These are phyloP conservation scores for Suillus spraguei DNA, from an alignment of 768 basidiomycete species.

Conservation along the genomic window DNA sequence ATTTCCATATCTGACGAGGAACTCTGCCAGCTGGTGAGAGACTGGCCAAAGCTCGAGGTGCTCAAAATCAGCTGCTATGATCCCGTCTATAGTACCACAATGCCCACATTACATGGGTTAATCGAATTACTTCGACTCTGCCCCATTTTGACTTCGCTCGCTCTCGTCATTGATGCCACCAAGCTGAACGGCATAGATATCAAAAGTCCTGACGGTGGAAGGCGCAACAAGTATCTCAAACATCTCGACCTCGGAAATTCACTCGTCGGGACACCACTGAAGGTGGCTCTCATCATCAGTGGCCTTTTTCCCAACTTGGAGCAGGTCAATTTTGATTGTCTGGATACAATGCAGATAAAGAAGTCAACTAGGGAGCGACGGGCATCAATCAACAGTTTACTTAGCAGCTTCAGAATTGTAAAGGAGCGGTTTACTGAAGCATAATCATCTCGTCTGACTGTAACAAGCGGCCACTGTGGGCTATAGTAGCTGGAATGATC, in stretches of 20 bases:
- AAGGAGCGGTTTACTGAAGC: neutral
- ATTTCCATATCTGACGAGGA: constrained; percentile 21
- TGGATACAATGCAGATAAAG: constrained; percentile 19
- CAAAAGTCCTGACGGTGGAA: neutral
- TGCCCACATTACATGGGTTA: constrained; percentile 25
- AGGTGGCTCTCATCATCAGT: constrained; percentile 17
- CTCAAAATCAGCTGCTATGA: constrained; percentile 24
- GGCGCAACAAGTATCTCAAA: neutral
- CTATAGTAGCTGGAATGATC: neutral
- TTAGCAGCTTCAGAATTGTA: neutral
- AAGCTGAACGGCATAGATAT: neutral
- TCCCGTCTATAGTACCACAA: constrained; percentile 15
- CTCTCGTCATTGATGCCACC: constrained; percentile 28
- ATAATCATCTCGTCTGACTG: neutral
- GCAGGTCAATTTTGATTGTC: constrained; percentile 22
- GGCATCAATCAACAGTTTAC: neutral
- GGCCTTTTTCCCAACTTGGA: constrained; percentile 23
- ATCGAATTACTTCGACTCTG: constrained; percentile 17
- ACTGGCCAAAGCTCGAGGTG: constrained; percentile 25
- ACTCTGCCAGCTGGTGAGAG: constrained; percentile 18
- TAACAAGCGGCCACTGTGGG: neutral
- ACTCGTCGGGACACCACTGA: constrained; percentile 12
- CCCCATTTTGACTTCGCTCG: constrained; percentile 17
- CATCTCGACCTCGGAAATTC: constrained; percentile 27
- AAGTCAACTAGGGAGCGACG: neutral